These are phyloP conservation scores for Panaeolus cyanescens DNA, from an alignment of 768 basidiomycete genomes.

Conservation along the genomic window DNA sequence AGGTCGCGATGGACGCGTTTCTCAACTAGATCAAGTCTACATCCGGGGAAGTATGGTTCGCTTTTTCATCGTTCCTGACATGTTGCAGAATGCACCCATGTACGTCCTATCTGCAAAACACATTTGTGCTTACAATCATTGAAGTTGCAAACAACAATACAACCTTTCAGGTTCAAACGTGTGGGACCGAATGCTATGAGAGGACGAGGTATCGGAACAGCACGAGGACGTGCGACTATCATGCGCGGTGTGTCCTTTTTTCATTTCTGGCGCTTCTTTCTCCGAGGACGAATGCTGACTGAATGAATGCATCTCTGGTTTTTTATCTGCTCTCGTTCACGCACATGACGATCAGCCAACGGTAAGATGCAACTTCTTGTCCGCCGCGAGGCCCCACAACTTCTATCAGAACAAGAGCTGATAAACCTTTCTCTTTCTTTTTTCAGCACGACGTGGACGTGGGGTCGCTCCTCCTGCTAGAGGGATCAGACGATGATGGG, in stretches of 20 bases:
- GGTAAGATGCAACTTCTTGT: slow-evolving; percentile 44
- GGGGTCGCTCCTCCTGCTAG: slow-evolving; percentile 72
- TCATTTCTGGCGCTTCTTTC: slow-evolving; percentile 5
- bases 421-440: slow-evolving; percentile 17
- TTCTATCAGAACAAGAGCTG: slow-evolving; percentile 13
- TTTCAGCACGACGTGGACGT: slow-evolving; percentile 82
- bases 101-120: slow-evolving; percentile 29
- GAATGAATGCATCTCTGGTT: slow-evolving; percentile 16
- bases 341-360: slow-evolving; percentile 55
- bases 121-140: neutral
- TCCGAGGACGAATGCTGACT: slow-evolving; percentile 3
- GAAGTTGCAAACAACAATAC: slow-evolving; percentile 9
- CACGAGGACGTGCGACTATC: slow-evolving; percentile 97
- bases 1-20: slow-evolving; percentile 95
- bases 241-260: slow-evolving; percentile 77
- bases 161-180: slow-evolving; percentile 86
- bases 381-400: neutral
- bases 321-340: slow-evolving; percentile 17
- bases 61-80: slow-evolving; percentile 99
- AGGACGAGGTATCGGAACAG: slow-evolving; percentile 98
- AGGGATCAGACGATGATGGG: slow-evolving; percentile 76
- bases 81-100: slow-evolving; percentile 99
- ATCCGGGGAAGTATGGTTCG: slow-evolving; percentile 98
- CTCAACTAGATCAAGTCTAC: slow-evolving; percentile 98
- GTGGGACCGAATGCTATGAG: slow-evolving; percentile 98